Evolutionary conservation across 768 basidiomycete species (phyloP).

Genomic region (Mycena venus): DNA sequence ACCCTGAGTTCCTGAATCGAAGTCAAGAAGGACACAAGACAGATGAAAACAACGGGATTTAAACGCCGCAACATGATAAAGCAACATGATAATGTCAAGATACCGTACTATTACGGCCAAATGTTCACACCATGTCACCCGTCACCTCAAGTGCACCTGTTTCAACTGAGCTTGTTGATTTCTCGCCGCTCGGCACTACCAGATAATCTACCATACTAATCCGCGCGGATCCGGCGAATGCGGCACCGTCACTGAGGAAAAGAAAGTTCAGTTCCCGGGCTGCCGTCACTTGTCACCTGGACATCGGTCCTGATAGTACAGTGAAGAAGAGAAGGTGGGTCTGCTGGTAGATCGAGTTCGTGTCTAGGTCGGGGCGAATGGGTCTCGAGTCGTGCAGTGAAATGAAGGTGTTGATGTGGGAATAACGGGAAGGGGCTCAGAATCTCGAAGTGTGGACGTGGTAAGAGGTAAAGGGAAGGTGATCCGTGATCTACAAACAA

Average conservation of each 20-base stretch:
- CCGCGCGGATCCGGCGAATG: not conserved
- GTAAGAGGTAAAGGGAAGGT: too few relatives aligned
- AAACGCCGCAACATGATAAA: constrained; percentile 10
- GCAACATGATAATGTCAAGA: constrained; percentile 7
- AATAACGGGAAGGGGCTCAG: too few relatives aligned
- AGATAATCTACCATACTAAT: constrained; percentile 2
- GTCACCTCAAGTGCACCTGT: not conserved
- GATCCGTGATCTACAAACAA: too few relatives aligned
- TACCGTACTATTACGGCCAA: not conserved
- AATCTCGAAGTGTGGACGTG: too few relatives aligned
- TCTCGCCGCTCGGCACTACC: not conserved
- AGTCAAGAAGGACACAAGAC: constrained; percentile 6
- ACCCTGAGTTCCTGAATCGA: constrained; percentile 5
- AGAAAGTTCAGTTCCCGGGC: not conserved
- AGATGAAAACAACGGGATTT: not conserved
- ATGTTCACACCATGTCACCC: not conserved
- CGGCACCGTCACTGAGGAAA: not conserved
- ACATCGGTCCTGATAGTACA: too few relatives aligned
- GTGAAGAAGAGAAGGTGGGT: too few relatives aligned
- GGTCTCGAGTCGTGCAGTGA: too few relatives aligned
- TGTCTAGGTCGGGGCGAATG: too few relatives aligned
- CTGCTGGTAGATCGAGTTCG: too few relatives aligned
- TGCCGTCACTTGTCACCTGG: not conserved
- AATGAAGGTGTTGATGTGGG: too few relatives aligned
- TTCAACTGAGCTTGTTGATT: not conserved